phyloP scores from a whole-genome alignment of 1,284 basidiomycete genomes.

The Ustilago trichophora region DNA sequence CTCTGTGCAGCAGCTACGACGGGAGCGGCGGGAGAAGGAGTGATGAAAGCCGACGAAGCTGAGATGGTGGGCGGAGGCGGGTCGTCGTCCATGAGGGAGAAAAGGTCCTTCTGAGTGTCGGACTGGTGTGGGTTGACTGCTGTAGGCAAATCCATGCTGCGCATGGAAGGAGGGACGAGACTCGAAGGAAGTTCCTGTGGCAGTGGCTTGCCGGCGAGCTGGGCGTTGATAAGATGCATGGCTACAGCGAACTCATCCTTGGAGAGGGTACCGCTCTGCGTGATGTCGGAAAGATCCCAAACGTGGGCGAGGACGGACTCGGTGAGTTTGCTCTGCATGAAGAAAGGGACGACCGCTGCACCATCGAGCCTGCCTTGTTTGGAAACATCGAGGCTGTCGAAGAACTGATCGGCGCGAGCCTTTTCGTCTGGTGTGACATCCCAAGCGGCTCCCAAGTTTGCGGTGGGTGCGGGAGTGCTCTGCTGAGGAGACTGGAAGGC shows the following conservation, averaged over 20 bases:
- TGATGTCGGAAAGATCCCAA: constrained; percentile 95
- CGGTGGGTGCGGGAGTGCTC: constrained; percentile 39
- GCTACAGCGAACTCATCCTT: constrained; percentile 96
- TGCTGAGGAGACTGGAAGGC: constrained; percentile 70
- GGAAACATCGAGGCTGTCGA: constrained; percentile 81
- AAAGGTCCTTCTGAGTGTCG: constrained; percentile 67
- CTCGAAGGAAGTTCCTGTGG: constrained; percentile 77
- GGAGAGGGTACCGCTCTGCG: constrained; percentile 85
- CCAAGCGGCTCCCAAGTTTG: constrained; percentile 74
- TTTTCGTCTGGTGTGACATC: constrained; percentile 87
- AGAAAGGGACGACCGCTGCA: constrained; percentile 92
- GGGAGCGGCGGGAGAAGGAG: constrained; percentile 39
- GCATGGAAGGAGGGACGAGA: constrained; percentile 83
- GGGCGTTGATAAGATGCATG: constrained; percentile 90
- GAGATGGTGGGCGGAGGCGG: constrained; percentile 50
- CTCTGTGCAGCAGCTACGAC: constrained; percentile 21
- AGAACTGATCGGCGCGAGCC: constrained; percentile 80
- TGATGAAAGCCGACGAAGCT: constrained; percentile 56
- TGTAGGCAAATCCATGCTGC: constrained; percentile 65
- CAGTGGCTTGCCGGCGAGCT: constrained; percentile 79
- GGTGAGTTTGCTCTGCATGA: constrained; percentile 88
- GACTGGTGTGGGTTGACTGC: constrained; percentile 57
- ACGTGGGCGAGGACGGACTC: constrained; percentile 86
- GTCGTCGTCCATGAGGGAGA: constrained; percentile 75
- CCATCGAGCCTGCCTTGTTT: constrained; percentile 87